A percentile compares a stretch with the other conserved stretches of the same genome.
Evolutionary conservation across 768 basidiomycete genomes (phyloP).

Genomic region (Astraeus odoratus): DNA sequence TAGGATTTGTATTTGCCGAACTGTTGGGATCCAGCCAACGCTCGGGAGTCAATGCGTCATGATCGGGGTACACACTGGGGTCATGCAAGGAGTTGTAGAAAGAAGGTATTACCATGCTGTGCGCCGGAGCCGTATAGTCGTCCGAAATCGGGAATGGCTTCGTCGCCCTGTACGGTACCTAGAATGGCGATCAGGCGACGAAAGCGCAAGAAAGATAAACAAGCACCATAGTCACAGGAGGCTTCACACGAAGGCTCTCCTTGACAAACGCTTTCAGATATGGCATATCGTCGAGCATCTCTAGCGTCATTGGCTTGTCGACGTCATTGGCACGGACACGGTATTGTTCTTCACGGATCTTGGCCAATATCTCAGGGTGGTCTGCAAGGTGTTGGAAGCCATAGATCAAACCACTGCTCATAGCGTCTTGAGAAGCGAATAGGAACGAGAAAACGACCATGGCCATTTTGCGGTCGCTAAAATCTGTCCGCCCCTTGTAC

Average conservation of each 20-base stretch:
- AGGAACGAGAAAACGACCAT: constrained; percentile 97
- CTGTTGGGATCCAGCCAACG: constrained; percentile 87
- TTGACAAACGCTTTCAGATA: constrained; percentile 91
- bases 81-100: constrained; percentile 94
- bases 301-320: constrained; percentile 73
- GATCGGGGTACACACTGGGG: constrained; percentile 77
- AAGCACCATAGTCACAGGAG: constrained; percentile 91
- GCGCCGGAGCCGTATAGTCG: constrained; percentile 88
- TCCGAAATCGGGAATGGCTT: constrained; percentile 88
- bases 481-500: constrained; percentile 76
- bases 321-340: constrained; percentile 72
- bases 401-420: constrained; percentile 95
- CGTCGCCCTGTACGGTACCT: constrained; percentile 91
- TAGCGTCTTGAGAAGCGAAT: constrained; percentile 95
- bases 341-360: constrained; percentile 88
- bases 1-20: constrained; percentile 74
- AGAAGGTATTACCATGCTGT: constrained; percentile 92
- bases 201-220: constrained; percentile 2
- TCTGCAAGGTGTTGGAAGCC: constrained; percentile 96
- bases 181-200: constrained; percentile 11
- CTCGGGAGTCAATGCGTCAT: constrained; percentile 77
- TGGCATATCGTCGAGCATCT: constrained; percentile 87
- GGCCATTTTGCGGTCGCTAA: constrained; percentile 91
- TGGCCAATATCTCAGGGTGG: constrained; percentile 79
- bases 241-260: constrained; percentile 86